A percentile compares a stretch with the other conserved stretches of the same genome.
phyloP scores from a whole-genome alignment of 83 land plant species.

The Diphasiastrum complanatum region DNA sequence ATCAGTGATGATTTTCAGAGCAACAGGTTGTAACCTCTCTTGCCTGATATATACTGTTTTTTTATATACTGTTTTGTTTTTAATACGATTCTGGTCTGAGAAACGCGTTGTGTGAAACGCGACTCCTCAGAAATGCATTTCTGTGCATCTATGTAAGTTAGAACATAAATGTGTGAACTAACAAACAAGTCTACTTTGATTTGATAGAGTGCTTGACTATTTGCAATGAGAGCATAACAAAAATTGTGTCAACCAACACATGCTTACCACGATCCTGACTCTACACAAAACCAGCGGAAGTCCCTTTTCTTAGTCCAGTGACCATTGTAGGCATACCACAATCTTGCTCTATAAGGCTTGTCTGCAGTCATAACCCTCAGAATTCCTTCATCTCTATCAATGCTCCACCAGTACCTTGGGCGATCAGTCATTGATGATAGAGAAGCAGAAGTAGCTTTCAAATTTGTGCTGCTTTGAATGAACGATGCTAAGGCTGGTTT shows the following conservation, averaged over 20 bases:
- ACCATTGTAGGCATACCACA: constrained; percentile 17
- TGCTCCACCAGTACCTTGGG: constrained; percentile 17
- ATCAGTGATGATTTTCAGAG: no score
- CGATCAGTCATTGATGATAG: no score
- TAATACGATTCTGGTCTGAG: no score
- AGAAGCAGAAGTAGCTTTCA: not conserved
- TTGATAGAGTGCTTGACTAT: no score
- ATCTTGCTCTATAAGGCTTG: constrained; percentile 6
- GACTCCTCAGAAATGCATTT: no score
- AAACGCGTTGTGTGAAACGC: no score
- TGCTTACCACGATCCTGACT: constrained; percentile 23
- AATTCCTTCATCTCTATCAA: constrained; percentile 10
- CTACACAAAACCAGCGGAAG: constrained; percentile 23
- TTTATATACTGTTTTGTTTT: no score
- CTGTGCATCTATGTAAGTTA: no score
- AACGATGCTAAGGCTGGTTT: constrained; percentile 19
- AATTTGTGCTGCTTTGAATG: not conserved
- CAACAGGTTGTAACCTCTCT: constrained; percentile 82
- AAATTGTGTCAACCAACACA: not conserved
- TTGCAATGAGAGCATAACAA: not conserved
- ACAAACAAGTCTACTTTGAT: no score
- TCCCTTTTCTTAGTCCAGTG: constrained; percentile 5
- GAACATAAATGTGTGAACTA: no score
- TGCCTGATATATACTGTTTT: no score
- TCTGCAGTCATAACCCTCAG: constrained; percentile 9